Percentiles rank a stretch among this genome's conserved stretches.
Evolutionary conservation across 192 early-diverging fungal genomes (phyloP).

Genomic region (Backusella luteola): DNA sequence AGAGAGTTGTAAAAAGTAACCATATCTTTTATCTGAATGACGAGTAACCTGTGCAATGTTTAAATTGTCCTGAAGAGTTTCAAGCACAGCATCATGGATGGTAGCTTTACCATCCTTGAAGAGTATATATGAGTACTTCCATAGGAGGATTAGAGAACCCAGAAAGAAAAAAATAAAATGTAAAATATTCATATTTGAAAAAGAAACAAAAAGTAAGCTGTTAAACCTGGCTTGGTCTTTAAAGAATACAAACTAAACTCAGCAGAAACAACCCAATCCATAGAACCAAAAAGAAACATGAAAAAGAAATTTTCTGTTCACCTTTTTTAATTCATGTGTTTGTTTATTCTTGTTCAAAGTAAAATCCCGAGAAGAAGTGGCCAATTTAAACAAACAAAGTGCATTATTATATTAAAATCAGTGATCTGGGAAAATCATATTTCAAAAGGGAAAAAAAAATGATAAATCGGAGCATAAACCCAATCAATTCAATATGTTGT

Average conservation of each 20-base stretch:
- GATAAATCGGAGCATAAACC: neutral
- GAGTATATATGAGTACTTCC: neutral
- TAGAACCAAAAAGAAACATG: neutral
- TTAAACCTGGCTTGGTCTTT: neutral
- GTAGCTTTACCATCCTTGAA: neutral
- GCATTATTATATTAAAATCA: neutral
- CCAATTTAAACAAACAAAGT: neutral
- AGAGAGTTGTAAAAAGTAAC: constrained; percentile 67
- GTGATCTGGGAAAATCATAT: neutral
- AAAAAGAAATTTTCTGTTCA: neutral
- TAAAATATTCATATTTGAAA: neutral
- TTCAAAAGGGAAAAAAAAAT: neutral
- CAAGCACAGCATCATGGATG: neutral
- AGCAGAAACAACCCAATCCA: neutral
- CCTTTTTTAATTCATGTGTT: neutral
- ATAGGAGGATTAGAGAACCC: neutral
- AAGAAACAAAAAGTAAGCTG: neutral
- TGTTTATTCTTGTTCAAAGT: neutral
- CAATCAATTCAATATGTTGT: neutral
- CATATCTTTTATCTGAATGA: constrained; percentile 18
- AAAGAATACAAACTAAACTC: neutral
- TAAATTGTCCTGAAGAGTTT: neutral
- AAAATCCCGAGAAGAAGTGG: neutral
- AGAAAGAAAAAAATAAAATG: neutral
- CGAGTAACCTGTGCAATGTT: neutral